A percentile compares a stretch with the other conserved stretches of the same genome.
These are phyloP conservation scores for Saccharata proteae DNA, from an alignment of 2,329 filamentous ascomycete species.

Conservation along the genomic window DNA sequence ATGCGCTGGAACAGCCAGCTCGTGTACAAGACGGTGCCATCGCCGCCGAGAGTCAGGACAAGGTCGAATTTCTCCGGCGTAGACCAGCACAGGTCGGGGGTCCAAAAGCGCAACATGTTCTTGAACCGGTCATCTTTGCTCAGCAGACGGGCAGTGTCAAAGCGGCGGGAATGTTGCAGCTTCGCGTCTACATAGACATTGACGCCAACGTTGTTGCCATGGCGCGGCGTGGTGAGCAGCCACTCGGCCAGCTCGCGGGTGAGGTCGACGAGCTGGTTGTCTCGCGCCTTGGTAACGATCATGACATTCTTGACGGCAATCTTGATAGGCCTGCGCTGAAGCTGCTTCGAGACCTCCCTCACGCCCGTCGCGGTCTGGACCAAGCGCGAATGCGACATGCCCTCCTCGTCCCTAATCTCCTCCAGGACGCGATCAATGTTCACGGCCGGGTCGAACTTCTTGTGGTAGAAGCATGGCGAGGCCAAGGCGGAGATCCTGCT, in stretches of 20 bases:
- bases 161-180: slow-evolving; percentile 75
- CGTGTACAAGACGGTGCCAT: slow-evolving; percentile 78
- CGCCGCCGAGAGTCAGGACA: slow-evolving; percentile 75
- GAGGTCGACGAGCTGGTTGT: slow-evolving; percentile 81
- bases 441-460: slow-evolving; percentile 90
- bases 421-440: slow-evolving; percentile 91
- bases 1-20: slow-evolving; percentile 88
- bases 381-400: slow-evolving; percentile 82
- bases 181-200: slow-evolving; percentile 99
- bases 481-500: slow-evolving; percentile 55
- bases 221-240: slow-evolving; percentile 78
- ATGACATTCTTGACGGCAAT: slow-evolving; percentile 88
- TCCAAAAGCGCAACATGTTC: slow-evolving; percentile 89
- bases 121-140: slow-evolving; percentile 64
- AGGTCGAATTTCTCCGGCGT: slow-evolving; percentile 92
- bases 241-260: slow-evolving; percentile 81
- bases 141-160: slow-evolving; percentile 62
- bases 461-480: slow-evolving; percentile 96
- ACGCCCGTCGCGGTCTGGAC: slow-evolving; percentile 94
- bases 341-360: slow-evolving; percentile 87
- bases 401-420: slow-evolving; percentile 80
- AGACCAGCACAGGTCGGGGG: slow-evolving; percentile 87
- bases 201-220: slow-evolving; percentile 80
- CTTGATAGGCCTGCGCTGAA: slow-evolving; percentile 84
- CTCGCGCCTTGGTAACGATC: slow-evolving; percentile 96